Percentiles rank a stretch among this genome's conserved stretches.
Conservation (phyloP, 2,329 filamentous ascomycete species). For the Hymenoscyphus infarciens region DNA sequence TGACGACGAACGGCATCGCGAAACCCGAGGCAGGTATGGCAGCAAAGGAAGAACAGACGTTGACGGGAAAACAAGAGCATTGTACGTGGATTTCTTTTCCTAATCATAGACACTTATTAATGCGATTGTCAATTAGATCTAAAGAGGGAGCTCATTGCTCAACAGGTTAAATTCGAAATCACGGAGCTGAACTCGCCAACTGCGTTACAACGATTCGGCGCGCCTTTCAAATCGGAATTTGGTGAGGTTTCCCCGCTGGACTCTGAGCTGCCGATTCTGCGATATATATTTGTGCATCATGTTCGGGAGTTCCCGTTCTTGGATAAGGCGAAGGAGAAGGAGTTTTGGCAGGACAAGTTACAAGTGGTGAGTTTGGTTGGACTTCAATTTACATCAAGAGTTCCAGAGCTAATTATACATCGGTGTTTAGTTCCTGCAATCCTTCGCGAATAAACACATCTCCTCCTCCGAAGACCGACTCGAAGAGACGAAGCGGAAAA, state of each 20-base stretch:
- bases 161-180: constrained; percentile 89
- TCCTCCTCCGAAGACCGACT: constrained; percentile 94
- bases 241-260: constrained; percentile 92
- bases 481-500: constrained; percentile 92
- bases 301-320: constrained; percentile 97
- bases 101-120: constrained; percentile 23
- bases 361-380: constrained; percentile 66
- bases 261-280: constrained; percentile 86
- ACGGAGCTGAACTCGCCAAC: constrained; percentile 91
- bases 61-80: constrained; percentile 97
- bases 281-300: constrained; percentile 98
- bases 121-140: constrained; percentile 58
- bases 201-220: constrained; percentile 89
- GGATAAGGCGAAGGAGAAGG: constrained; percentile 94
- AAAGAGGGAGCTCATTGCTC: constrained; percentile 88
- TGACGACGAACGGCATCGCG: constrained; percentile 22
- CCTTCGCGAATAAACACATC: constrained; percentile 94
- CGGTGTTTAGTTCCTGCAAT: constrained; percentile 77
- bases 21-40: neutral
- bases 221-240: constrained; percentile 87
- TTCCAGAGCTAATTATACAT: neutral
- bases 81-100: constrained; percentile 52
- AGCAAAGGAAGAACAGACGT: constrained; percentile 27
- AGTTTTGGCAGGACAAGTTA: constrained; percentile 98
- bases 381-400: neutral